Percentiles rank a stretch among this genome's conserved stretches.
phyloP scores from a whole-genome alignment of 805 yeast species.

The Saccharomycopsis sp. region DNA sequence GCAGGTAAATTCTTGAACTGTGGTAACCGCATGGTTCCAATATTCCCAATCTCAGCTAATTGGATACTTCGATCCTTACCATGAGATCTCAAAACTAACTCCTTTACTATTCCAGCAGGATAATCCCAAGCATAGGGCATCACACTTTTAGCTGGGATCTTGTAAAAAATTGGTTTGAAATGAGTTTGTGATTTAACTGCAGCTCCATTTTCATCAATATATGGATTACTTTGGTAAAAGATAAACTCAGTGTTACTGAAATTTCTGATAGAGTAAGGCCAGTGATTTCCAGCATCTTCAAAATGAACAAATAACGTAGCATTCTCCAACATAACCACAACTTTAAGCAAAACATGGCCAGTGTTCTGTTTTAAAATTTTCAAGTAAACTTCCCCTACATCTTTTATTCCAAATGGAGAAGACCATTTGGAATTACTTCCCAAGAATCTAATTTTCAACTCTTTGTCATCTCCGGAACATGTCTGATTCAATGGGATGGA shows the following conservation, averaged over 20 bases:
- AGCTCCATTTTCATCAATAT: slow-evolving; percentile 50
- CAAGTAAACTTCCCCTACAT: slow-evolving; percentile 74
- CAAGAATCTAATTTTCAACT: slow-evolving; percentile 50
- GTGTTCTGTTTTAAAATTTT: slow-evolving; percentile 58
- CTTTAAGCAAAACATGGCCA: slow-evolving; percentile 64
- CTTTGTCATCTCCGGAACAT: slow-evolving; percentile 45
- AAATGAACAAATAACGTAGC: slow-evolving; percentile 77
- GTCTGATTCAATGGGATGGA: slow-evolving; percentile 56
- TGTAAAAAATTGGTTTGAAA: slow-evolving; percentile 74
- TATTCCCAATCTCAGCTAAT: slow-evolving; percentile 86
- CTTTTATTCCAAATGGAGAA: slow-evolving; percentile 77
- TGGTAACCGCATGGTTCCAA: slow-evolving; percentile 78
- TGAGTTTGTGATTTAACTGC: slow-evolving; percentile 41
- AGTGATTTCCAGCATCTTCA: slow-evolving; percentile 61
- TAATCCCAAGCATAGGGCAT: slow-evolving; percentile 99
- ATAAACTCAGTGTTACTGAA: slow-evolving; percentile 82
- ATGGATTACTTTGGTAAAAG: slow-evolving; percentile 81
- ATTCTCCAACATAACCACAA: slow-evolving; percentile 69
- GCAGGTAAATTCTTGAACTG: slow-evolving; percentile 34
- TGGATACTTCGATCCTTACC: slow-evolving; percentile 74
- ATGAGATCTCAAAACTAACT: slow-evolving; percentile 63
- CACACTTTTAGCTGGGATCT: slow-evolving; percentile 80
- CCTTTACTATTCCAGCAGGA: slow-evolving; percentile 85
- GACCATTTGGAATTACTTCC: slow-evolving; percentile 67
- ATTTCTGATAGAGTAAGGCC: slow-evolving; percentile 94